Conservation (phyloP, 2,329 filamentous ascomycete genomes). For the Diplodia seriata region DNA sequence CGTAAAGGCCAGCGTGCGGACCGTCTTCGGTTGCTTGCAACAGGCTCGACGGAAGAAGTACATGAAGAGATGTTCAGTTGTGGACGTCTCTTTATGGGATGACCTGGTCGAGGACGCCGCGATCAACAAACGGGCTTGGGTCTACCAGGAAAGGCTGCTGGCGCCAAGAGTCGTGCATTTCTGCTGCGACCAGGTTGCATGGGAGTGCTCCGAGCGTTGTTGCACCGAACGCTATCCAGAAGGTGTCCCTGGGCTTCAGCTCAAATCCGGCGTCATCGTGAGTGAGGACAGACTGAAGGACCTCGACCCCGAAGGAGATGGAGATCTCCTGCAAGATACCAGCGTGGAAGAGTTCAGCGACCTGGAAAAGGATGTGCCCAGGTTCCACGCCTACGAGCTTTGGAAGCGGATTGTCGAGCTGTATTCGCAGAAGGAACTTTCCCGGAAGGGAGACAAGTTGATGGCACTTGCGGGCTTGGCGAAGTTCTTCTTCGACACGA, state of each 20-base stretch:
- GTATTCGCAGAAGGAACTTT: constrained; percentile 35
- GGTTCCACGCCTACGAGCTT: constrained; percentile 30
- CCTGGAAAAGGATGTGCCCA: constrained; percentile 22
- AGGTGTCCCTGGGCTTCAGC: constrained; percentile 12
- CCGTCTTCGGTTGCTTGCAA: neutral
- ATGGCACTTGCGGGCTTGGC: constrained; percentile 38
- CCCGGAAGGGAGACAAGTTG: constrained; percentile 34
- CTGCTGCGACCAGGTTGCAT: constrained; percentile 36
- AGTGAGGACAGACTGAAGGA: constrained; percentile 31
- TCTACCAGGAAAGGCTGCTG: constrained; percentile 39
- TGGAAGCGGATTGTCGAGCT: constrained; percentile 37
- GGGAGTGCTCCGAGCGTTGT: constrained; percentile 37
- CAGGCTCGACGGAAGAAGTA: neutral
- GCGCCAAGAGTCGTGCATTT: constrained; percentile 39
- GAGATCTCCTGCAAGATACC: constrained; percentile 16
- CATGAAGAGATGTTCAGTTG: constrained; percentile 31
- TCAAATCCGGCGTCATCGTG: constrained; percentile 21
- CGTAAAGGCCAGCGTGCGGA: neutral
- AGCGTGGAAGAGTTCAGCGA: constrained; percentile 24
- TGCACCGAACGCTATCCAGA: constrained; percentile 33
- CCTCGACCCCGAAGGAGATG: constrained; percentile 9
- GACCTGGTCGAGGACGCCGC: constrained; percentile 35
- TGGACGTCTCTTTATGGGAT: constrained; percentile 35
- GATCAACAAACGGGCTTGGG: constrained; percentile 39
- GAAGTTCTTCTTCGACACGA: constrained; percentile 17